phyloP scores from a whole-genome alignment of 805 yeast genomes.

The Kodamaea neixiangensis region DNA sequence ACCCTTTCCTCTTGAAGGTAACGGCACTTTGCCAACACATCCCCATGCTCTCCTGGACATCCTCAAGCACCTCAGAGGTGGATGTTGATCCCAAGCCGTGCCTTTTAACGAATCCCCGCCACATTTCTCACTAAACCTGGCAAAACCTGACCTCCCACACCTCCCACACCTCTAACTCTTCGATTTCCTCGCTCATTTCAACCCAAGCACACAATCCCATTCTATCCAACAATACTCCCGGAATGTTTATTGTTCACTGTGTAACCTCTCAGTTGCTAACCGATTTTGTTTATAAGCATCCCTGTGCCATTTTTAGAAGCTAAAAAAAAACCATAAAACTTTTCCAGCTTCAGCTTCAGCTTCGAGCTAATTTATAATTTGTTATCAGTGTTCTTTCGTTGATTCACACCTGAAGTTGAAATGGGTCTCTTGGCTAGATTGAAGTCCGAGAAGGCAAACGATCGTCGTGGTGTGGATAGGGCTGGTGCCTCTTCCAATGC shows the following conservation, averaged over 20 bases:
- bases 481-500: not conserved
- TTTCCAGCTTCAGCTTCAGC: too few relatives aligned
- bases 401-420: not conserved
- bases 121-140: too few relatives aligned
- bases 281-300: slow-evolving; percentile 6
- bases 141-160: too few relatives aligned
- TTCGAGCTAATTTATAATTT: too few relatives aligned
- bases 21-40: not conserved
- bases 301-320: slow-evolving; percentile 12
- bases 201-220: not conserved
- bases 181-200: not conserved
- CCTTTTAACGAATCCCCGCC: too few relatives aligned
- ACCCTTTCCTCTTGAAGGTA: too few relatives aligned
- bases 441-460: slow-evolving; percentile 14
- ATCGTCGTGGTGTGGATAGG: not conserved
- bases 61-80: too few relatives aligned
- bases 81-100: too few relatives aligned
- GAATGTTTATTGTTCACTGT: slow-evolving; percentile 4
- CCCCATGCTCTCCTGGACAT: too few relatives aligned
- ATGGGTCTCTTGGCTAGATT: slow-evolving; percentile 28
- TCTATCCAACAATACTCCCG: slow-evolving; percentile 1
- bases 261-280: not conserved
- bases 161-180: not conserved
- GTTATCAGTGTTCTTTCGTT: not conserved
- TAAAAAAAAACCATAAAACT: slow-evolving; percentile 1